Base-by-base conservation (phyloP, 257 asterid species). In the Scutellaria baicalensis region DNA sequence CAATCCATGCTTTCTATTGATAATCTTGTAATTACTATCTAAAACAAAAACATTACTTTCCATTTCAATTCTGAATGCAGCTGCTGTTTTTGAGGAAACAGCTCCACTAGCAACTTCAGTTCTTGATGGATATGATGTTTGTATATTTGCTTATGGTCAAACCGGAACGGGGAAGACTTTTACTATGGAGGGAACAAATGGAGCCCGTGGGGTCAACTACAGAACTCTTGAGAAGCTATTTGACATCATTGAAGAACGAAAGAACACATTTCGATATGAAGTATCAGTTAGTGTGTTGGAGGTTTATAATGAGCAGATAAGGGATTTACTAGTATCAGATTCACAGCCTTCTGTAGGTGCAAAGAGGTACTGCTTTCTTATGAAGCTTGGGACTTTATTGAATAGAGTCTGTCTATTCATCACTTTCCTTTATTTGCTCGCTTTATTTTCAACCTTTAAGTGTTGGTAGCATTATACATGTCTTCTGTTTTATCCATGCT, bases 151-250 rank as follows among this genome's bases (percentile, higher is more conserved):
- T 40, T 94, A 91, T 48, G 99, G 99, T 0, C 99, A 94, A 84
- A 94, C 99, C 0, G 99, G 98, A 68, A 89, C 95, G 0, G 99
- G 99, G 52, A 94, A 94, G 71, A 94, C 99, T 23, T 94, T 88
- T 76, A 94, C 99, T 0, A 94, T 94, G 98, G 97, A 91, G 48
- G 99, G 99, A 71, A 88, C 96, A 43, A 77, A 75, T 33, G 93
- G 86, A 67, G 91, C 91, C 20, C 99, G 97, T 36, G 99, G 99
- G 55, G 97, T 94, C 59, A 94, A 94, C 78, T 91, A 89, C 57
- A 83, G 95, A 74, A 94, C 99, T 62, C 95, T 94, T 45, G 90
- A 89, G 82, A 84, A 82, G 75, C 80, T 94, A 9, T 94, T 91
- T 75, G 82, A 58, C 80, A 85, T 91, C 52, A 86, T 88, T 70